Evolutionary conservation across 2,329 filamentous ascomycete genomes (phyloP).

Genomic region (Hypoxylon sp.): DNA sequence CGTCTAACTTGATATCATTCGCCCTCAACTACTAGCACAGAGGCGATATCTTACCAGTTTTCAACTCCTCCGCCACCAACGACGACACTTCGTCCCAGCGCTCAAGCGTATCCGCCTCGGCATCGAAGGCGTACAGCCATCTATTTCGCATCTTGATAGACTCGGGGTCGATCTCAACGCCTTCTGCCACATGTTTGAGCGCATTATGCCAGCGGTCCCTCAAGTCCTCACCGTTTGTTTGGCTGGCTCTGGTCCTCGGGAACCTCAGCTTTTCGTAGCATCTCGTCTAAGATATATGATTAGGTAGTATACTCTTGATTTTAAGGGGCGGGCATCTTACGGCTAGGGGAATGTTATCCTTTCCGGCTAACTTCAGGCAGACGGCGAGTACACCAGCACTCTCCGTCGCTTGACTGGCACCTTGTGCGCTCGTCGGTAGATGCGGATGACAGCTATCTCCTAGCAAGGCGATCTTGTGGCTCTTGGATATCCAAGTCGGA

Average conservation of each 20-base stretch:
- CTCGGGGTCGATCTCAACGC: constrained; percentile 59
- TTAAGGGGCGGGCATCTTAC: constrained; percentile 42
- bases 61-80: constrained; percentile 53
- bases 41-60: constrained; percentile 53
- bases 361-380: constrained; percentile 58
- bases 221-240: constrained; percentile 58
- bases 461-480: constrained; percentile 61
- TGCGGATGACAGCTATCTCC: constrained; percentile 68
- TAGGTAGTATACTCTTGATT: constrained; percentile 1
- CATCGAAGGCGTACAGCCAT: constrained; percentile 61
- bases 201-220: constrained; percentile 59
- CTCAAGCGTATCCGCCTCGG: constrained; percentile 57
- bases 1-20: neutral
- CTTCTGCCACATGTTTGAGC: constrained; percentile 55
- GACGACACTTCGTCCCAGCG: constrained; percentile 57
- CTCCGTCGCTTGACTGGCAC: constrained; percentile 66
- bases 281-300: constrained; percentile 50
- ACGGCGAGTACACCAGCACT: constrained; percentile 61
- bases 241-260: constrained; percentile 54
- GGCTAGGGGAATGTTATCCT: constrained; percentile 55
- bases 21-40: constrained; percentile 49
- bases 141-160: constrained; percentile 61
- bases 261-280: constrained; percentile 59
- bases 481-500: constrained; percentile 63
- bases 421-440: constrained; percentile 65